phyloP scores from a whole-genome alignment of 495 filamentous ascomycete genomes.

The Hypoxylon perforatum region DNA sequence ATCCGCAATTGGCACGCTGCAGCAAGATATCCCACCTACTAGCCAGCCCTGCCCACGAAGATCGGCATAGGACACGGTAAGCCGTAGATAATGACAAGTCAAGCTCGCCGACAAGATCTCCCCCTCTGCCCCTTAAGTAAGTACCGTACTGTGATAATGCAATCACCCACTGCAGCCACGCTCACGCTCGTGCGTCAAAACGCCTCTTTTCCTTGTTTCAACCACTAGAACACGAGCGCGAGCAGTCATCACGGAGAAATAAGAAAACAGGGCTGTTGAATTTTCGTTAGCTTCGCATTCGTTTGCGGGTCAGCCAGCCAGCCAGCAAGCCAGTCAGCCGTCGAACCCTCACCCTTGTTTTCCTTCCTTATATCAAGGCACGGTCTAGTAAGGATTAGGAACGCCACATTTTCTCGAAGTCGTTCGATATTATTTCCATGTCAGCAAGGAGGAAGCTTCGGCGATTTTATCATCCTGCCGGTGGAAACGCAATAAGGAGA shows the following conservation, averaged over 20 bases:
- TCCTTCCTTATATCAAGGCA: neutral
- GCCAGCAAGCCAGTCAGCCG: neutral
- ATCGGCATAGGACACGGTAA: slow-evolving; percentile 3
- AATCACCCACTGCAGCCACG: too few relatives aligned
- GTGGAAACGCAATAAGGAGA: too few relatives aligned
- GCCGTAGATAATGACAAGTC: too few relatives aligned
- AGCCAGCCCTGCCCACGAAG: too few relatives aligned
- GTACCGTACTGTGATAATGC: too few relatives aligned
- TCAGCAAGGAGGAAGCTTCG: neutral
- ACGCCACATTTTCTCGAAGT: neutral
- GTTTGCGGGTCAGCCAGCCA: too few relatives aligned
- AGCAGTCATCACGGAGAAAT: neutral
- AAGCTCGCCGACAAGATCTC: too few relatives aligned
- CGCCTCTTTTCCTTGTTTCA: neutral
- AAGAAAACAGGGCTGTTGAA: neutral
- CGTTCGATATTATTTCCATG: neutral
- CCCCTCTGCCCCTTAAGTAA: too few relatives aligned
- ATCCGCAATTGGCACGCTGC: neutral
- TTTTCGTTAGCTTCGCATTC: neutral
- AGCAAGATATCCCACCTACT: slow-evolving; percentile 4
- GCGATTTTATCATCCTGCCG: neutral
- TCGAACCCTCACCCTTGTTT: neutral
- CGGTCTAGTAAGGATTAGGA: neutral
- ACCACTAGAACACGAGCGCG: too few relatives aligned
- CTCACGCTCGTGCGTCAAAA: slow-evolving; percentile 1